phyloP scores from a whole-genome alignment of 2,329 filamentous ascomycete genomes.

The Pestalotiopsis sp. region DNA sequence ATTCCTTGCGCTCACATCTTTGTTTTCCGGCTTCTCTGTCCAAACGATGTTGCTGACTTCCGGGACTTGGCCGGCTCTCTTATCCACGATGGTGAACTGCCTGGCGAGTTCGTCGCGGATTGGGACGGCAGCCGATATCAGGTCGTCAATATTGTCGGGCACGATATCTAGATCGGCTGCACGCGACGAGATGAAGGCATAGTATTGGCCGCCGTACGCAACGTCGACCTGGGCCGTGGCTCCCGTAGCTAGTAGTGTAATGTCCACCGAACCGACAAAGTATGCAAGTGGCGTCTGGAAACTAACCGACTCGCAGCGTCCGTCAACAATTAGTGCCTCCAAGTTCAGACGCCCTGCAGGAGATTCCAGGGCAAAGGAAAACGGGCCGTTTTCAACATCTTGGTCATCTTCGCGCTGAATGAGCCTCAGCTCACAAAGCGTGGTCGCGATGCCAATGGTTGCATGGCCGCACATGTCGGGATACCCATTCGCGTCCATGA shows the following conservation, averaged over 20 bases:
- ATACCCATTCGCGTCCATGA: not conserved
- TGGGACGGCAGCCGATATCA: not conserved
- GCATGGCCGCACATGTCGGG: not conserved
- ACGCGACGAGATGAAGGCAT: not conserved
- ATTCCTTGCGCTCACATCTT: not conserved
- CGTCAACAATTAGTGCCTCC: not conserved
- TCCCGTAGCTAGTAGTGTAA: not conserved
- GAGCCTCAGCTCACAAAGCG: not conserved
- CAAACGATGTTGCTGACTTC: not conserved
- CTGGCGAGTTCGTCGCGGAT: not conserved
- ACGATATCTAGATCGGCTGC: not conserved
- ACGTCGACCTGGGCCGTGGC: not conserved
- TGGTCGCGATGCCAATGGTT: not conserved
- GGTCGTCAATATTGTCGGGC: not conserved
- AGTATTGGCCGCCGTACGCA: not conserved
- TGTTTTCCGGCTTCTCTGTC: not conserved
- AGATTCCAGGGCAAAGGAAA: not conserved
- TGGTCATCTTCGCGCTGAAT: not conserved
- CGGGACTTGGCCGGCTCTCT: not conserved
- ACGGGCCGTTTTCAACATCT: not conserved
- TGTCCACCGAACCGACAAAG: not conserved
- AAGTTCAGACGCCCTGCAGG: not conserved
- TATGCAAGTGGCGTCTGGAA: not conserved
- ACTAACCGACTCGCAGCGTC: not conserved
- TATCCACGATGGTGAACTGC: not conserved